Base-by-base conservation (phyloP, 352 stramenopile genomes). In the Phytophthora capsici region DNA sequence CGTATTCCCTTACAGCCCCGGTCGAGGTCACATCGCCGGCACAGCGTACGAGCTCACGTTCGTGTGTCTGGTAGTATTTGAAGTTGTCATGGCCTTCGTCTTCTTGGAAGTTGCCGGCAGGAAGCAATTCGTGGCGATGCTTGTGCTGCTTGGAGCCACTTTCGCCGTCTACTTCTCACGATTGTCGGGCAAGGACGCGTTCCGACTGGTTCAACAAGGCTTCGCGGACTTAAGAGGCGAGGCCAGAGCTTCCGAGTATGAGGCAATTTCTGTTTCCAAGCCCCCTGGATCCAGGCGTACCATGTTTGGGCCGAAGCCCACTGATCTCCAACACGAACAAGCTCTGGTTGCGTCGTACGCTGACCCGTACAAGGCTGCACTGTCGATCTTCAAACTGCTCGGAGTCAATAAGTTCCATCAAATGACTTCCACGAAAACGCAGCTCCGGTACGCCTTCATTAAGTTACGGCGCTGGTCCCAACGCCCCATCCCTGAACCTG, bases 41-140 rank as follows among this genome's bases (percentile, higher is more conserved):
- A 92, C 84, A 0, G 76, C 82, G 3, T 77, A 88, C 52, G 77
- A 71, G 37, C 78, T 94, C 60, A 77, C 85, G 6, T 87, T 91
- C 41, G 77, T 75, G 19, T 86, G 82, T 26, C 66, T 94, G 34
- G 55, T 94, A 23, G 45, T 91, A 23, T 91, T 93, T 54, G 82
- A 94, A 53, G 59, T 92, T 17, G 79, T 78, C 19, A 86, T 92
- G 77, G 62, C 77, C n/a, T 90, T 92, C 52, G 84, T 90, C 22
- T 78, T 92, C 41, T 65, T 92, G 19, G 78, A 90, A 47, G 78
- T 92, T 45, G 84, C 81, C 4, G 71, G 71, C 6, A 68, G 66
- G 9, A 66, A 62, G 12, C 81, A 89, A 40, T 89, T 89, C 41
- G 69, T 73, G 10, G 84, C 81, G 5, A 87, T 90, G 73, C 36